Evolutionary conservation across 108 stramenopile genomes (phyloP).

Genomic region (Aurantiochytrium sp.): DNA sequence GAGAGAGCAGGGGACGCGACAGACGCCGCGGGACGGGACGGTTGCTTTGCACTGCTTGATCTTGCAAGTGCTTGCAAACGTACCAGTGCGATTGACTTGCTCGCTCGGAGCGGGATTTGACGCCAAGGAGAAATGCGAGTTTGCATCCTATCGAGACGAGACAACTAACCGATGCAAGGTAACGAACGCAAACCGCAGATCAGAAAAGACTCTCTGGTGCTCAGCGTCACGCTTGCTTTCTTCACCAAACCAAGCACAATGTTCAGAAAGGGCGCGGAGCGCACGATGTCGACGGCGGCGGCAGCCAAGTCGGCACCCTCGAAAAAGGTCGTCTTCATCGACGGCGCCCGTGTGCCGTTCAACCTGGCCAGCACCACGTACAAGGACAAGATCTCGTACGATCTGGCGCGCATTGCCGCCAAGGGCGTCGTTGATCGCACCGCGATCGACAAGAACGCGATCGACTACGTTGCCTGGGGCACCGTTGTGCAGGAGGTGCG

Average conservation of each 20-base stretch:
- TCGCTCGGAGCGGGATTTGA: no score
- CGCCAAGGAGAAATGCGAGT: no score
- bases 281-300: not conserved
- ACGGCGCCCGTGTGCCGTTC: constrained; percentile 91
- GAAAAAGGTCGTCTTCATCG: constrained; percentile 76
- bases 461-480: constrained; percentile 88
- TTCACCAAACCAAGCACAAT: not conserved
- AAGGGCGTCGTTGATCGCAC: constrained; percentile 85
- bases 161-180: no score
- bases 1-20: no score
- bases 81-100: no score
- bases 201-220: no score
- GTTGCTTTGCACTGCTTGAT: no score
- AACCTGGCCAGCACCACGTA: constrained; percentile 77
- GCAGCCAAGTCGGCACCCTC: not conserved
- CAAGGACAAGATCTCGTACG: constrained; percentile 84
- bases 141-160: no score
- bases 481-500: constrained; percentile 79
- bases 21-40: no score
- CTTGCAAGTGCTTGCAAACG: no score
- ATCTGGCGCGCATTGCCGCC: constrained; percentile 84
- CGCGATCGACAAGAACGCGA: constrained; percentile 66
- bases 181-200: no score
- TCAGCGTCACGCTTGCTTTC: no score
- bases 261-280: not conserved